Base-by-base conservation (phyloP, 805 yeast species). In the Debaryomyces hansenii region DNA sequence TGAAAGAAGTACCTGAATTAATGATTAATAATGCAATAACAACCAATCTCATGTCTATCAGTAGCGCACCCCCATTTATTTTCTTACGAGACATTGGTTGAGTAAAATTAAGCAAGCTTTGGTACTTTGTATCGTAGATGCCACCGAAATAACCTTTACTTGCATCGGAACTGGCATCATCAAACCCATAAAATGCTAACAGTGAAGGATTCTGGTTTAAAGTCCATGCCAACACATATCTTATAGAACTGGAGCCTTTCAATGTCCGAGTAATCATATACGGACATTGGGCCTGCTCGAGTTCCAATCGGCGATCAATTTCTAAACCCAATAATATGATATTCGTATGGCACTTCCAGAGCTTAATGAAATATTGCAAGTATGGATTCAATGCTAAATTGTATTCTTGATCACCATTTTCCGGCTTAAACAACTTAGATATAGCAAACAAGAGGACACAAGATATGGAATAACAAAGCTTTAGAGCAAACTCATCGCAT, bases 331-430 rank as follows among this genome's bases (percentile, higher is more conserved):
- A 62, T 8, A 79, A 61, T 1, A 86, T 73, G 2, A 83, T 72
- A 48, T 75, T 75, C 2, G 90, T 83, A 54, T 82, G 80, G 36
- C 79, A 74, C 54, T 84, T 83, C 92, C 94, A 87, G 5, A 80
- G 57, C 40, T 79, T 78, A 8, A 84, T 64, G 49, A 83, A 77
- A 40, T 74, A 70, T 16, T 78, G 77, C 40, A 82, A 57, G 55
- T 83, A 87, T 16, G 94, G 94, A 55, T 84, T 84, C 42, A 79
- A 51, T 16, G 76, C 71, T 5, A 78, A 56, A 48, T 74, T 77
- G 41, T 67, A 66, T 9, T 59, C 60, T 31, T 31, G 16, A 5
- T 14, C 35, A 20, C 18, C 39, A n/a, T 46, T 45, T 4, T 52
- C 56, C 10, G 61, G 63, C 5, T 56, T 57, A 54, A 66, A 67